A percentile compares a stretch with the other conserved stretches of the same genome.
Evolutionary conservation across 1,284 basidiomycete genomes (phyloP).

Genomic region (Marasmius oreades): DNA sequence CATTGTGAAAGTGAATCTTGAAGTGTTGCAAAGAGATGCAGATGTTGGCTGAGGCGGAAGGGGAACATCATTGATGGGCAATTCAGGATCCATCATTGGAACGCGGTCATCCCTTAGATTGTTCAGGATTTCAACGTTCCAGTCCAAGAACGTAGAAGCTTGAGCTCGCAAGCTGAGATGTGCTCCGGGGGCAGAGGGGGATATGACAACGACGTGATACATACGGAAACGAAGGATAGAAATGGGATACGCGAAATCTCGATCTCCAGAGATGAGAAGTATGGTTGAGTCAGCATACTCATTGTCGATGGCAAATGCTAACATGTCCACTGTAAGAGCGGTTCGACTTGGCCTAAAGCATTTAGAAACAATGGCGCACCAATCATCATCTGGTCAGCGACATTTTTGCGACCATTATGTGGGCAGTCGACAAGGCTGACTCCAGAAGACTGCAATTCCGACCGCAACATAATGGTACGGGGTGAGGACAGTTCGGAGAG

Average conservation of each 20-base stretch:
- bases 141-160: conserved; percentile 52
- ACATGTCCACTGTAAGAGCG: conserved; percentile 49
- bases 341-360: background rate
- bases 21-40: background rate
- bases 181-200: conserved; percentile 34
- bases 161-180: conserved; percentile 50
- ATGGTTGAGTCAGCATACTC: conserved; percentile 48
- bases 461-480: conserved; percentile 39
- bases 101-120: conserved; percentile 2
- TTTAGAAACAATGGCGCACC: conserved; percentile 25
- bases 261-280: conserved; percentile 53
- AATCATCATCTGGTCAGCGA: conserved; percentile 51
- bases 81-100: background rate
- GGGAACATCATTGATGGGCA: background rate
- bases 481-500: conserved; percentile 29
- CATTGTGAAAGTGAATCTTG: too few species aligned
- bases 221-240: conserved; percentile 48
- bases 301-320: conserved; percentile 56
- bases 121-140: conserved; percentile 33
- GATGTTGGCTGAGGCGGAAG: background rate
- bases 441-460: conserved; percentile 57
- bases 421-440: conserved; percentile 57
- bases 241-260: conserved; percentile 57
- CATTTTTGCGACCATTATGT: conserved; percentile 52
- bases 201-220: conserved; percentile 48